Evolutionary conservation across 352 stramenopile genomes (phyloP).

Genomic region (Pythium rhizo-oryzae): DNA sequence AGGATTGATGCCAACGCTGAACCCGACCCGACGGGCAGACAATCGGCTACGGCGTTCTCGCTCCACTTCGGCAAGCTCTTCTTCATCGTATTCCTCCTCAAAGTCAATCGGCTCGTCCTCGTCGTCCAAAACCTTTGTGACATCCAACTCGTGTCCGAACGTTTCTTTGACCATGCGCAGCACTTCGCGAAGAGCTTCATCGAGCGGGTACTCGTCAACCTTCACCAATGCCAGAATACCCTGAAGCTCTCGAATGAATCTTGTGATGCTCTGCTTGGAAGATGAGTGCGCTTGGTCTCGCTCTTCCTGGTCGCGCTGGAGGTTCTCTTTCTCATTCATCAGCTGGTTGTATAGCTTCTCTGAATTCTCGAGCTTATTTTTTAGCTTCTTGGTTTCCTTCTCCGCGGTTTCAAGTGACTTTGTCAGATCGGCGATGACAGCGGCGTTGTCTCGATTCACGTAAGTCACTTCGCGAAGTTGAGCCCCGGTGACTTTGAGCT

Average conservation of each 20-base stretch:
- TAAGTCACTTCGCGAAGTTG: constrained; percentile 79
- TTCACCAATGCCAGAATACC: constrained; percentile 77
- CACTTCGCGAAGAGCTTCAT: constrained; percentile 78
- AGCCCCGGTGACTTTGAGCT: constrained; percentile 70
- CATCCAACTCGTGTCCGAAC: constrained; percentile 54
- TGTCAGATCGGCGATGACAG: constrained; percentile 56
- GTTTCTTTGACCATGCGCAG: constrained; percentile 60
- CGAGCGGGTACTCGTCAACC: constrained; percentile 71
- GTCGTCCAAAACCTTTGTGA: constrained; percentile 54
- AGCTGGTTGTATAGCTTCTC: constrained; percentile 47
- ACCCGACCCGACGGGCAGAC: constrained; percentile 17
- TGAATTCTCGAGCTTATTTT: constrained; percentile 42
- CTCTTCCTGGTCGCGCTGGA: constrained; percentile 63
- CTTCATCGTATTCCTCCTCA: constrained; percentile 60
- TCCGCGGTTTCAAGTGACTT: constrained; percentile 53
- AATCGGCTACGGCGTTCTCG: constrained; percentile 28
- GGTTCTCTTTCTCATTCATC: constrained; percentile 54
- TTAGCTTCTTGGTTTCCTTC: constrained; percentile 52
- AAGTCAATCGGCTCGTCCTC: constrained; percentile 67
- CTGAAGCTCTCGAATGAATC: constrained; percentile 64
- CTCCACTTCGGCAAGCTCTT: constrained; percentile 46
- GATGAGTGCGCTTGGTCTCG: constrained; percentile 55
- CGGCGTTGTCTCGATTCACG: constrained; percentile 71
- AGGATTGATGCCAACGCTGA: constrained; percentile 18
- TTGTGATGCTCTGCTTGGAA: constrained; percentile 50